Evolutionary conservation across 2,329 filamentous ascomycete species (phyloP).

Genomic region (Claviceps spartinae): DNA sequence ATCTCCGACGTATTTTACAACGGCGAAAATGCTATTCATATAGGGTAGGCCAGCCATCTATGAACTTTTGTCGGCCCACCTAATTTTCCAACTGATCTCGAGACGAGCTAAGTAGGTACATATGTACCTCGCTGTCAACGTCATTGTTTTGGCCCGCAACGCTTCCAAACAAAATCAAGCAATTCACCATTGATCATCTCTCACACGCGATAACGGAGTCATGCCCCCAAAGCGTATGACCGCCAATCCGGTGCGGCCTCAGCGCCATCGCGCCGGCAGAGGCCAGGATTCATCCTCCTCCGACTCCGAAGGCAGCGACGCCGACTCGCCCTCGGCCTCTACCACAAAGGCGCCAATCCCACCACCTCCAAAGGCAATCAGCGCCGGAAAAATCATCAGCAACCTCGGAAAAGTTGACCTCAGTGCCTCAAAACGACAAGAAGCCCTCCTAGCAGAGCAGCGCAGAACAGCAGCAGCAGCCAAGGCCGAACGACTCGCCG

Average conservation of each 20-base stretch:
- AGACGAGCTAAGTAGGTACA: no score
- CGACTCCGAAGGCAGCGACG: constrained; percentile 35
- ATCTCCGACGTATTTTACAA: no score
- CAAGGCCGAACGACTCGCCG: constrained; percentile 36
- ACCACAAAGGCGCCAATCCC: constrained; percentile 22
- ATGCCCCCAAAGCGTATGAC: constrained; percentile 77
- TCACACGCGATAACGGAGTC: not conserved
- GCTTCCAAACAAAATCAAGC: not conserved
- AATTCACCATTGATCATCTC: not conserved
- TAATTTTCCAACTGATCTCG: no score
- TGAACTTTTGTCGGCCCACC: no score
- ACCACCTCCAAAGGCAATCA: constrained; percentile 43
- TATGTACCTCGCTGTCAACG: not conserved
- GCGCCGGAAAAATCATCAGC: constrained; percentile 43
- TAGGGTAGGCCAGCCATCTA: no score
- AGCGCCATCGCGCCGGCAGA: constrained; percentile 80
- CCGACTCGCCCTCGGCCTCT: constrained; percentile 14
- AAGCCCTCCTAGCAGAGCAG: constrained; percentile 33
- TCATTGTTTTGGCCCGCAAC: not conserved
- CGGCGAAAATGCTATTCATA: no score
- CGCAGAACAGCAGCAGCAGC: constrained; percentile 35
- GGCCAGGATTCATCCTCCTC: constrained; percentile 42
- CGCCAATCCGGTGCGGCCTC: constrained; percentile 69
- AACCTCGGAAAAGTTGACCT: constrained; percentile 40
- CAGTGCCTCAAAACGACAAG: constrained; percentile 27